Evolutionary conservation across 352 stramenopile genomes (phyloP), one percentile per base, ranked within the genome.

Genomic region (Pythium phragmiticola): DNA sequence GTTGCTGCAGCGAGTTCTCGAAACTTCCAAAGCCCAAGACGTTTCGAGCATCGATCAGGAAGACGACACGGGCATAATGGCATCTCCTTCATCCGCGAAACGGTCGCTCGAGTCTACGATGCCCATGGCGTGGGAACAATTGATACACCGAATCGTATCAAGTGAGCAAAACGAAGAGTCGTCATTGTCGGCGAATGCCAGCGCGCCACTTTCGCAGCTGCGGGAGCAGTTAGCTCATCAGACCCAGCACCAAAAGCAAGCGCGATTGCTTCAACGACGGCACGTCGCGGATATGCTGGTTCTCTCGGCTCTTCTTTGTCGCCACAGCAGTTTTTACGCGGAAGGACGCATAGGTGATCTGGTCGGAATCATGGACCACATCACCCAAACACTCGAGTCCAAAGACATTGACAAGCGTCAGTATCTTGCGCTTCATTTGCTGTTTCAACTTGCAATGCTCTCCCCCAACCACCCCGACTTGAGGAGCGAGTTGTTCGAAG

Each of bases 81-180:
- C 14, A 14, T 47, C 49, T 50, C 33, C 55, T 4, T 72, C 65
- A 33, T 51, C 57, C 7, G 26, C 46, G 3, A 73, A 73, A 46
- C 54, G 66, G 16, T 66, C 66, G 23, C n/a, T 58, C 0, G 66
- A 69, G 11, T 17, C 52, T 11, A 55, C 53, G 16, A 42, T 55
- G 37, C 49, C 66, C 7, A 73, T 73, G 66, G 66, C 66, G 16
- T 73, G 66, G 66, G 66, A 73, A 42, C 49, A 66, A 23, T 41
- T 76, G 1, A 28, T 73, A 3, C 23, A 65, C 34, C 43, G 73
- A 16, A 57, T 69, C 23, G 23, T 64, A n/a, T 57, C 49, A 13
- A 34, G n/a, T 36, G 23, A 43, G 7, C 14, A 30, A 19, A 45
- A 8, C 5, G 58, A 72, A 33, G 46, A 65, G 7, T 53, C 57